Evolutionary conservation across 202 grass and related monocot species (phyloP).

Genomic region (Cymbopogon flexuosus): DNA sequence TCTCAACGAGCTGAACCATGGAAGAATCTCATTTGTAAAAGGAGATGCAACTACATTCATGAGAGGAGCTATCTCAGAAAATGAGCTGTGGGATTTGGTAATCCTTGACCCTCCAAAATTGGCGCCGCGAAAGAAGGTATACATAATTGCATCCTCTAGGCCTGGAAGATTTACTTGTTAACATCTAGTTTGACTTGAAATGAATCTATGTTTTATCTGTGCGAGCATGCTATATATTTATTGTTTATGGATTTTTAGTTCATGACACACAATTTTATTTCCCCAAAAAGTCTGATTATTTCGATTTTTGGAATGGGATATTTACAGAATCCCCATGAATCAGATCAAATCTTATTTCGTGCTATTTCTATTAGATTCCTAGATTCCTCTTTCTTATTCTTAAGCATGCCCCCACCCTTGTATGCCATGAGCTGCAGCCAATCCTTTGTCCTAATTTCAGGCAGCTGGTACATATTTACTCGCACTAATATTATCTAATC

Average conservation of each 20-base stretch:
- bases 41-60: constrained; percentile 85
- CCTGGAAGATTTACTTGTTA: neutral
- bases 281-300: no score
- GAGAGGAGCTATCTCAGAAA: constrained; percentile 65
- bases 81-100: constrained; percentile 80
- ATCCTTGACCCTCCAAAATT: constrained; percentile 95
- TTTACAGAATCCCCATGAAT: no score
- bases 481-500: neutral
- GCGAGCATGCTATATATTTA: neutral
- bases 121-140: constrained; percentile 84
- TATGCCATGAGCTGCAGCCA: neutral
- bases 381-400: no score
- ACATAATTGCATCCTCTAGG: neutral
- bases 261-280: neutral
- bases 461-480: neutral
- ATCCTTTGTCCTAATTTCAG: neutral
- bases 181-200: neutral
- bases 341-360: no score
- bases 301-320: no score
- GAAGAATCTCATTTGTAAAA: constrained; percentile 67
- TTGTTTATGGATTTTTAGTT: neutral
- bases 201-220: neutral
- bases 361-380: no score
- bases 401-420: neutral
- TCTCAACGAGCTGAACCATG: constrained; percentile 57